Evolutionary conservation across 2,329 filamentous ascomycete species (phyloP).

Genomic region (Alternaria sp.): DNA sequence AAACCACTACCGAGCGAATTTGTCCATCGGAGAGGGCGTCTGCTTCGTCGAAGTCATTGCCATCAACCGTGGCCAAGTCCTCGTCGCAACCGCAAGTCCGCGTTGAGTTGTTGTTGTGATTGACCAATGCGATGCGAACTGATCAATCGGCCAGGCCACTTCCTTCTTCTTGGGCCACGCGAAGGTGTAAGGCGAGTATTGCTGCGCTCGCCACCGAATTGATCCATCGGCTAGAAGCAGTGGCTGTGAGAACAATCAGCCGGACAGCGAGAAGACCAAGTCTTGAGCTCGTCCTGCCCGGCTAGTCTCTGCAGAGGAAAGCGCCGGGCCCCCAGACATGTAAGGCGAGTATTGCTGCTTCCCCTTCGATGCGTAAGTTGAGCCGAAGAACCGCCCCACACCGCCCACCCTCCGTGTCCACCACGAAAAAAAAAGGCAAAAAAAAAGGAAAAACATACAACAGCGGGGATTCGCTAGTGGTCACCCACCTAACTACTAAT

Average conservation of each 20-base stretch:
- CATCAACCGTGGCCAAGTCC: too few species aligned
- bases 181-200: background rate
- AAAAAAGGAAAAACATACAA: background rate
- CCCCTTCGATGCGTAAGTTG: background rate
- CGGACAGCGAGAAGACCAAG: background rate
- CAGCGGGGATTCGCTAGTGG: background rate
- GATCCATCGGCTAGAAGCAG: background rate
- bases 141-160: background rate
- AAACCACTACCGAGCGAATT: too few species aligned
- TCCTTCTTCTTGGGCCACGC: background rate
- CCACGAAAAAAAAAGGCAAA: background rate
- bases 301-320: accelerated
- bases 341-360: background rate
- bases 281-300: background rate
- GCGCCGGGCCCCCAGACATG: background rate
- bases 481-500: background rate
- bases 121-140: background rate
- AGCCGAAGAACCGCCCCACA: background rate
- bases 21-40: too few species aligned
- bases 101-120: background rate
- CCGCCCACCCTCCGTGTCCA: background rate
- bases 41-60: background rate
- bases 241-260: background rate
- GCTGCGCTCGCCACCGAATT: background rate
- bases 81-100: too few species aligned